Evolutionary conservation across 768 basidiomycete genomes (phyloP).

Genomic region (Phylloporus sp.): DNA sequence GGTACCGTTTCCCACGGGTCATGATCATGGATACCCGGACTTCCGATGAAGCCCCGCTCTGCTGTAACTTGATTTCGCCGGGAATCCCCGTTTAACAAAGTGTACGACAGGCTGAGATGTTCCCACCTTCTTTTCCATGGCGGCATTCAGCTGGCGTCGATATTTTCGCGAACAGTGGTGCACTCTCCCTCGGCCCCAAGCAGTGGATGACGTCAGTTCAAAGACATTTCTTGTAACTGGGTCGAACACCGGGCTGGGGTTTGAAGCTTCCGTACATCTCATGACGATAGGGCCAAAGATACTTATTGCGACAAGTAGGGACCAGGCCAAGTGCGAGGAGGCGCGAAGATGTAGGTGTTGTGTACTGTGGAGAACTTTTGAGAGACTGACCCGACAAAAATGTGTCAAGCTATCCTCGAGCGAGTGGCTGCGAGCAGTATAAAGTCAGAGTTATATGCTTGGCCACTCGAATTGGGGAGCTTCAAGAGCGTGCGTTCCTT

Average conservation of each 20-base stretch:
- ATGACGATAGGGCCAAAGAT: constrained; percentile 28
- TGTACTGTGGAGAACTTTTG: background rate
- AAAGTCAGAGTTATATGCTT: constrained; percentile 18
- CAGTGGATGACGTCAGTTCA: constrained; percentile 33
- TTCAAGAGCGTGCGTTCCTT: constrained; percentile 33
- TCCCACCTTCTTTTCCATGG: too few relatives aligned
- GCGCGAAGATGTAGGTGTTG: constrained; percentile 15
- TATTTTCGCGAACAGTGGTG: constrained; percentile 25
- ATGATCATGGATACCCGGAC: too few relatives aligned
- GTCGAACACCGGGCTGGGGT: constrained; percentile 41
- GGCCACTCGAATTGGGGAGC: constrained; percentile 32
- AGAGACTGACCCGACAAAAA: background rate
- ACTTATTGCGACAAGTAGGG: constrained; percentile 34
- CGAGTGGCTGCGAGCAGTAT: constrained; percentile 3
- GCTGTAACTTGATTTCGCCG: too few relatives aligned
- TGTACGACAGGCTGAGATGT: too few relatives aligned
- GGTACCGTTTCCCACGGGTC: too few relatives aligned
- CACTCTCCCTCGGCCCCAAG: constrained; percentile 12
- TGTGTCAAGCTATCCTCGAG: constrained; percentile 13
- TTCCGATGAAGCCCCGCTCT: too few relatives aligned
- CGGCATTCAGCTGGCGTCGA: constrained; percentile 3
- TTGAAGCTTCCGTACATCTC: constrained; percentile 30
- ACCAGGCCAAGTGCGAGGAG: constrained; percentile 23
- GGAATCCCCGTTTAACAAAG: too few relatives aligned
- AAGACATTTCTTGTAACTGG: constrained; percentile 49